Percentiles rank a stretch among this genome's conserved stretches.
Evolutionary conservation across 495 filamentous ascomycete species (phyloP).

Genomic region (Parachaetomium inaequale): DNA sequence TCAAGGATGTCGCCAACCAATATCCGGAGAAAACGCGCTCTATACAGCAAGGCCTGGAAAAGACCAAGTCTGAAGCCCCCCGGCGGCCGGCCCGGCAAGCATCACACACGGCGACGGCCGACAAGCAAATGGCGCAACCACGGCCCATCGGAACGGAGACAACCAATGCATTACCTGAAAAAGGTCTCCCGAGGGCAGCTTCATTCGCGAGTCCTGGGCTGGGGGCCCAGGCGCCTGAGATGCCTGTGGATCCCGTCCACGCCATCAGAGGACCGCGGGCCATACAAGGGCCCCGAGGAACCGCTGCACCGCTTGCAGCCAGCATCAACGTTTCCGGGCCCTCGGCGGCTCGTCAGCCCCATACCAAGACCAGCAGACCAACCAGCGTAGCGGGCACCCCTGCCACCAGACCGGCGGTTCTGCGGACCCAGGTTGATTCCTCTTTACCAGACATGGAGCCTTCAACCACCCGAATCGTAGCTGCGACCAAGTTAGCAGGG

Average conservation of each 20-base stretch:
- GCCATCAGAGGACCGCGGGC: background rate
- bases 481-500: background rate
- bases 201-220: background rate
- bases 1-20: conserved; percentile 25
- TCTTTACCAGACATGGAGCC: background rate
- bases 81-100: background rate
- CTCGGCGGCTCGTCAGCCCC: background rate
- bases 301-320: background rate
- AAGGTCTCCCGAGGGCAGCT: background rate
- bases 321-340: background rate
- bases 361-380: background rate
- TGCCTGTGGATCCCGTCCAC: background rate
- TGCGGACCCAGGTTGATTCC: conserved; percentile 5
- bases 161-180: background rate
- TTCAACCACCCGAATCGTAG: background rate
- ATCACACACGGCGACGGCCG: background rate
- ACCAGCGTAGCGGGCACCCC: background rate
- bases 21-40: conserved; percentile 22
- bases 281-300: background rate
- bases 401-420: background rate
- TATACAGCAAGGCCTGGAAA: conserved; percentile 2
- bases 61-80: background rate
- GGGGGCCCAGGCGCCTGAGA: background rate
- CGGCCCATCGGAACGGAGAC: background rate
- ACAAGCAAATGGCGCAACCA: background rate